Percentiles rank a stretch among this genome's conserved stretches.
These are phyloP conservation scores for Salix dunnii DNA, from an alignment of 345 rosid species.

Conservation along the genomic window DNA sequence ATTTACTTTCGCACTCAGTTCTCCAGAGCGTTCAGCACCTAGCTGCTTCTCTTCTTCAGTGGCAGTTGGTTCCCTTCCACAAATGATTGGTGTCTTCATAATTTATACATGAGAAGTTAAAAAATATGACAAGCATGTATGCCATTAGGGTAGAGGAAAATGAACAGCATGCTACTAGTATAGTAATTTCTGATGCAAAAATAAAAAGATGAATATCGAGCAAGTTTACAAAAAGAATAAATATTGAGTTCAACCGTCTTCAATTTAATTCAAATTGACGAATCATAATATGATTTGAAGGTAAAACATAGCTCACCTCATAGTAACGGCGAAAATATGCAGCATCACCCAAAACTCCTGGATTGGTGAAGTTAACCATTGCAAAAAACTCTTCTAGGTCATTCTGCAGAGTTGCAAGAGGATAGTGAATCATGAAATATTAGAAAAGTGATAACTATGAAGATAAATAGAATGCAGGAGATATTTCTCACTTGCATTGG, in stretches of 20 bases:
- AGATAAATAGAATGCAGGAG: background rate
- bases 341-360: slow-evolving; percentile 84
- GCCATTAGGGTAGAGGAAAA: background rate
- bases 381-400: slow-evolving; percentile 98
- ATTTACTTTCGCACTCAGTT: slow-evolving; percentile 89
- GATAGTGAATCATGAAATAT: slow-evolving; percentile 8
- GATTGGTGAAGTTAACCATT: slow-evolving; percentile 98
- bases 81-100: slow-evolving; percentile 75
- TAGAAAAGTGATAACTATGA: background rate
- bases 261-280: background rate
- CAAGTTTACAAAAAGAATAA: background rate
- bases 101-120: slow-evolving; percentile 15
- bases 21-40: slow-evolving; percentile 79
- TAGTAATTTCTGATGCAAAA: background rate
- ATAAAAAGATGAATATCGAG: background rate
- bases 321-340: slow-evolving; percentile 86
- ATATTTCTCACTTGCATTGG: slow-evolving; percentile 80
- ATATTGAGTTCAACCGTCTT: background rate
- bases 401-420: slow-evolving; percentile 52
- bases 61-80: slow-evolving; percentile 97
- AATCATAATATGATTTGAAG: background rate
- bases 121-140: background rate
- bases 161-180: background rate
- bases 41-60: slow-evolving; percentile 76
- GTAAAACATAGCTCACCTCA: slow-evolving; percentile 49